Base-by-base conservation (phyloP, 352 stramenopile species). In the Pythium aristosporum region DNA sequence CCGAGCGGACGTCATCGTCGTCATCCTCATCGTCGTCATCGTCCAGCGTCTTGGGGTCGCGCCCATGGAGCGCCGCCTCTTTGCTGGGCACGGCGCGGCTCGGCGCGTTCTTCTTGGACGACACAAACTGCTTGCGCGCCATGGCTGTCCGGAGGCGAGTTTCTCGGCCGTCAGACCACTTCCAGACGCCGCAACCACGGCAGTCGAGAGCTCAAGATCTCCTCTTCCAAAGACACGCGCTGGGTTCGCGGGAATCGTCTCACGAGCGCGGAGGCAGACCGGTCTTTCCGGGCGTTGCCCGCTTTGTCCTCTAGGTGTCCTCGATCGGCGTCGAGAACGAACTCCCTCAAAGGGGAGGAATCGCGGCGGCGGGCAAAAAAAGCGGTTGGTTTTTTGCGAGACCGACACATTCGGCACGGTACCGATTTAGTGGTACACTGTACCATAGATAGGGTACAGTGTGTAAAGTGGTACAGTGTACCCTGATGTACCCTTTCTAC, bases 91-190 rank as follows among this genome's bases (percentile, higher is more conserved):
- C 76, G 30, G 69, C 75, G 57, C 82, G 85, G 65, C 80, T 91
- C 44, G 85, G 85, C 68, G 78, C 85, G 71, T 91, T 94, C 72
- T 94, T 94, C 77, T 90, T 94, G 63, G 81, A 94, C 34, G 85
- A 94, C 41, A 94, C 85, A 58, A 94, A 92, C 70, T 90, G 85
- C 69, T 89, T 88, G 60, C 87, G 80, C 42, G 85, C 85, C 85
- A 94, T 94, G 50, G 49, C 30, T 64, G 20, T 20, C 21, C 18
- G 15, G 10, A 11, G 10, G 13, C 7, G 13, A 25, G 32, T 36
- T 46, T 46, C 57, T 65, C 59, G 49, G 32, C 39, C 5, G 60
- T 42, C 37, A 60, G 47, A 13, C 25, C 23, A 16, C 46, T 5
- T 51, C 10, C 7, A 20, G 9, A 13, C 16, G 10, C 25, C 21